Evolutionary conservation across 2,329 filamentous ascomycete species (phyloP), one percentile per base, ranked within the genome.

Genomic region (Verticillium dahliae): DNA sequence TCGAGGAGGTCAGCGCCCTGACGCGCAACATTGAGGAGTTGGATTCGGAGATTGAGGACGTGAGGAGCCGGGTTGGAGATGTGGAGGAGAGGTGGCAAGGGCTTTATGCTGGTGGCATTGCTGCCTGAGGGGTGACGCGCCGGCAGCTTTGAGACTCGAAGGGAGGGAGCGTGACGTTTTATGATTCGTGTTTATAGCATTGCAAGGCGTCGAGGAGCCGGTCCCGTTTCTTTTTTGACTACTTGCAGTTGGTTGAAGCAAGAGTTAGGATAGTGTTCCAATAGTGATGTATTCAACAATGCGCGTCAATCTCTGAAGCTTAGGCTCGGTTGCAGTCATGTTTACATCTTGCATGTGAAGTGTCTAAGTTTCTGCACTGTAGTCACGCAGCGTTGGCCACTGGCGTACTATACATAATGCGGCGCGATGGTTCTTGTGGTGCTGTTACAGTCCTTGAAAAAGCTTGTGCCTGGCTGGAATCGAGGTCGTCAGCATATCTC

Each of bases 1-100:
- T 96, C 67, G 93, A 97, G 69, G 93, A 97, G 74, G 90, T 96
- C 2, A 85, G 86, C 61, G 91, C 90, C 11, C 76, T 97, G 61
- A 87, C 87, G 4, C 82, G 88, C 62, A 97, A 97, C 68, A 77
- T 92, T 34, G 91, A 95, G 61, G 93, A 97, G 75, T 75, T 97
- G 61, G 90, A 89, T 52, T 80, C 78, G 39, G 93, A 97, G 76
- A 94, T 96, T 65, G 85, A 87, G 64, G 80, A 79, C 34, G 76
- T 92, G 13, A 87, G 81, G 67, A 79, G 78, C n/a, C 85, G 87
- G 68, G 81, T 95, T 6, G 81, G 80, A 1, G 83, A 83, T 18
- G 80, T 94, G 4, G 90, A 94, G 65, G 73, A 81, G 61, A 73
- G 77, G 37, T 85, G 82, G 81, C 78, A 85, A 64, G 81, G 78